Evolutionary conservation across 768 basidiomycete species (phyloP).

Genomic region (Lyophyllum shimeji): DNA sequence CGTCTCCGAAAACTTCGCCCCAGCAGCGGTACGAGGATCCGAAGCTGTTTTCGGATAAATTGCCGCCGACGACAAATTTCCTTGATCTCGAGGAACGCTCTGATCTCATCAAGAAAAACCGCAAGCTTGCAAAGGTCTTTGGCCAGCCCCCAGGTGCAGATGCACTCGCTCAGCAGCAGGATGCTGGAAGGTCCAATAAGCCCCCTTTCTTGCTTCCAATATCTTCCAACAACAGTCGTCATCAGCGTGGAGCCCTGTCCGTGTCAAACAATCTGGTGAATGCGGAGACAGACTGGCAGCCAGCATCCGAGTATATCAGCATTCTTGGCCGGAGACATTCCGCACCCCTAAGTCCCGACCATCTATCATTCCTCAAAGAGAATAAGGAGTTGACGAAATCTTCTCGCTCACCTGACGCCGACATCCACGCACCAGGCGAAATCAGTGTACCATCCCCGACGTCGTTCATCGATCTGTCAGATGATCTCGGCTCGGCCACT

Average conservation of each 20-base stretch:
- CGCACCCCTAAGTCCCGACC: constrained; percentile 49
- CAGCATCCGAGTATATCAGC: constrained; percentile 20
- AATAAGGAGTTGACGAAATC: constrained; percentile 10
- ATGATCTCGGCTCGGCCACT: constrained; percentile 45
- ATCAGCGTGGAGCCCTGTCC: constrained; percentile 20
- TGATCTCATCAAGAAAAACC: constrained; percentile 68
- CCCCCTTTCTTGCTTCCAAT: constrained; percentile 17
- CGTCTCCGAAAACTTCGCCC: constrained; percentile 24
- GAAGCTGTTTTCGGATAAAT: constrained; percentile 40
- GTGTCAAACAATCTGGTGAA: constrained; percentile 21
- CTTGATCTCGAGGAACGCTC: constrained; percentile 66
- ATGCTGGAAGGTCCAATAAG: constrained; percentile 2
- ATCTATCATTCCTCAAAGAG: constrained; percentile 34
- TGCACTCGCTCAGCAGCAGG: constrained; percentile 31
- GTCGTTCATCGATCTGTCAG: constrained; percentile 71
- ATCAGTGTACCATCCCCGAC: constrained; percentile 32
- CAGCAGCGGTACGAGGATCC: constrained; percentile 54
- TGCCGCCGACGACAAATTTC: constrained; percentile 68
- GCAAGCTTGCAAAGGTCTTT: constrained; percentile 81
- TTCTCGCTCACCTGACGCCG: constrained; percentile 18
- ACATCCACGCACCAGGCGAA: constrained; percentile 21
- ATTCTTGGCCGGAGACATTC: constrained; percentile 50
- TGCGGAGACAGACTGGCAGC: constrained; percentile 30
- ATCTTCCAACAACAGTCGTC: constrained; percentile 12
- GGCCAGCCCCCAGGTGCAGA: constrained; percentile 62